A percentile compares a stretch with the other conserved stretches of the same genome.
These are phyloP conservation scores for Dittrichia graveolens DNA, from an alignment of 129 eudicot genomes.

Conservation along the genomic window DNA sequence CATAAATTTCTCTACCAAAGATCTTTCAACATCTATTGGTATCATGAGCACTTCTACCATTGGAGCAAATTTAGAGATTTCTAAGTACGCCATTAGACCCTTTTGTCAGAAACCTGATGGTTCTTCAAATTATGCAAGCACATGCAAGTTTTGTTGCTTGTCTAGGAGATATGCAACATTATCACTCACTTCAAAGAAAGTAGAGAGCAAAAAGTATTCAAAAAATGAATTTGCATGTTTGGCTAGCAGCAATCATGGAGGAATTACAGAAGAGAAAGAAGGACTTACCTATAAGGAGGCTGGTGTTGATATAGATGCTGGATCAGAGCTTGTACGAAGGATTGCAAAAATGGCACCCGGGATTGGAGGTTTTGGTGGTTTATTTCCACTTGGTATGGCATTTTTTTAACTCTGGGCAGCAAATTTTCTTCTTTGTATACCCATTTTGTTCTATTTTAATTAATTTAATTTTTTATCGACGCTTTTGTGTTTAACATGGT, in stretches of 20 bases:
- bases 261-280: slow-evolving; percentile 15
- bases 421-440: not conserved
- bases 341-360: slow-evolving; percentile 98
- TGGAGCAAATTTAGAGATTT: slow-evolving; percentile 46
- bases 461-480: not conserved
- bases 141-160: slow-evolving; percentile 28
- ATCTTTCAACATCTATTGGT: slow-evolving; percentile 1
- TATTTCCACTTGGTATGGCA: slow-evolving; percentile 74
- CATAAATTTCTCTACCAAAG: slow-evolving; percentile 4
- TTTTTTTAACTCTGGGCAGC: not conserved
- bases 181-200: slow-evolving; percentile 30
- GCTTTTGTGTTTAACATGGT: not conserved
- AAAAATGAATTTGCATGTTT: slow-evolving; percentile 33
- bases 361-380: slow-evolving; percentile 94
- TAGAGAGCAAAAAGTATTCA: slow-evolving; percentile 17
- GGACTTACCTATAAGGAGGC: slow-evolving; percentile 87
- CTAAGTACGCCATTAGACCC: slow-evolving; percentile 30
- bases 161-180: slow-evolving; percentile 31
- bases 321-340: slow-evolving; percentile 88
- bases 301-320: slow-evolving; percentile 98
- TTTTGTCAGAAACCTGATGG: slow-evolving; percentile 16
- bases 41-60: slow-evolving; percentile 42
- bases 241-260: slow-evolving; percentile 24
- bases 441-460: not conserved
- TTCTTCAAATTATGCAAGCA: slow-evolving; percentile 9